These are phyloP conservation scores for Spergularia marina DNA, from an alignment of 148 eudicot species.

Conservation along the genomic window DNA sequence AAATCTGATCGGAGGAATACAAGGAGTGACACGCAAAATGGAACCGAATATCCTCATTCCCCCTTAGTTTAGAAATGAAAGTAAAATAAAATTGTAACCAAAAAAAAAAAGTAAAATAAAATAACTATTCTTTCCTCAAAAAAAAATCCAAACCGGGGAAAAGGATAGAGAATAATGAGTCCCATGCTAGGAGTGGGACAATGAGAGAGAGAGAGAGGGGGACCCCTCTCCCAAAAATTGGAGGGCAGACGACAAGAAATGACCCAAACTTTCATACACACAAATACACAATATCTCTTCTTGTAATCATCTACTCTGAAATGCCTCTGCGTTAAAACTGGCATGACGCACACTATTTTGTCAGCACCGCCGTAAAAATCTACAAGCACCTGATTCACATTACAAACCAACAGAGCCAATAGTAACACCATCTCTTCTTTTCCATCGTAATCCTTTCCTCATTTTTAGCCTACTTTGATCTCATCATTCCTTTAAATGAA, in stretches of 20 bases:
- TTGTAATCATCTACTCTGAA: not conserved
- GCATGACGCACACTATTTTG: not conserved
- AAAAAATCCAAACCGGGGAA: not conserved
- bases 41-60: too few relatives aligned
- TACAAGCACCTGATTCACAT: not conserved
- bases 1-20: too few relatives aligned
- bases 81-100: too few relatives aligned
- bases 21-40: too few relatives aligned
- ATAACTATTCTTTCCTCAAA: too few relatives aligned
- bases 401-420: too few relatives aligned
- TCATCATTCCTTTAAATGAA: too few relatives aligned
- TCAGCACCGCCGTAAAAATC: conserved; percentile 24
- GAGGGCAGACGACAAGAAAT: conserved; percentile 7
- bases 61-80: too few relatives aligned
- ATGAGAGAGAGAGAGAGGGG: conserved; percentile 21
- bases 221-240: not conserved
- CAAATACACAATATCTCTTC: not conserved
- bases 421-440: too few relatives aligned
- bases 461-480: too few relatives aligned
- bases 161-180: conserved; percentile 8
- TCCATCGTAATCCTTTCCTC: too few relatives aligned
- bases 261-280: conserved; percentile 15
- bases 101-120: too few relatives aligned
- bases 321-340: not conserved
- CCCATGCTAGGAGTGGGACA: conserved; percentile 21